A percentile compares a stretch with the other conserved stretches of the same genome.
These are phyloP conservation scores for Penicillium canescens DNA, from an alignment of 495 filamentous ascomycete genomes.

Conservation along the genomic window DNA sequence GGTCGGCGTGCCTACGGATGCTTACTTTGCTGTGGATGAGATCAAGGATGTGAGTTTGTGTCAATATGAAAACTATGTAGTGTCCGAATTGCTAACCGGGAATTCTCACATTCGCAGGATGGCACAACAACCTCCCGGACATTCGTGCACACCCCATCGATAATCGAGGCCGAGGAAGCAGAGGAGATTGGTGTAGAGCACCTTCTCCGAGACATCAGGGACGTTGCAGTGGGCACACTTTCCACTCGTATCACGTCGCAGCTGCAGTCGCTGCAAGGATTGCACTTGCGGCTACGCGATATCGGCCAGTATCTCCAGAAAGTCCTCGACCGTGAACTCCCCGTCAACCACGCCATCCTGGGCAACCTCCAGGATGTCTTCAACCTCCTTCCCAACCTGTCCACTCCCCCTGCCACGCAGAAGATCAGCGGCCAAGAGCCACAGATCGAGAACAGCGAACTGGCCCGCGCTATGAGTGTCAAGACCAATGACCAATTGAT, in stretches of 20 bases:
- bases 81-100: constrained; percentile 6
- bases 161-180: constrained; percentile 98
- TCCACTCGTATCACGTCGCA: constrained; percentile 97
- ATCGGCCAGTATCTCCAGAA: constrained; percentile 95
- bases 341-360: constrained; percentile 95
- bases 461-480: constrained; percentile 92
- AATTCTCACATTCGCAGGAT: constrained; percentile 57
- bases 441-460: constrained; percentile 70
- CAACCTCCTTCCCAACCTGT: constrained; percentile 96
- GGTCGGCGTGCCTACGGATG: constrained; percentile 95
- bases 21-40: constrained; percentile 98
- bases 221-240: constrained; percentile 97
- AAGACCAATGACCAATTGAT: constrained; percentile 99
- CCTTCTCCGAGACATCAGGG: constrained; percentile 92
- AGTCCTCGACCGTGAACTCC: constrained; percentile 86
- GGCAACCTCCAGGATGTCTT: constrained; percentile 98
- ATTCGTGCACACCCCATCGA: constrained; percentile 98
- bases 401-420: constrained; percentile 67
- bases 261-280: constrained; percentile 93
- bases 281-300: constrained; percentile 92
- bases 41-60: constrained; percentile 87
- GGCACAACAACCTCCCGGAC: constrained; percentile 96
- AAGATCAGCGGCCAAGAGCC: constrained; percentile 46
- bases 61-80: neutral
- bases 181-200: constrained; percentile 99